Evolutionary conservation across 257 asterid species (phyloP).

Genomic region (Coffea canephora): DNA sequence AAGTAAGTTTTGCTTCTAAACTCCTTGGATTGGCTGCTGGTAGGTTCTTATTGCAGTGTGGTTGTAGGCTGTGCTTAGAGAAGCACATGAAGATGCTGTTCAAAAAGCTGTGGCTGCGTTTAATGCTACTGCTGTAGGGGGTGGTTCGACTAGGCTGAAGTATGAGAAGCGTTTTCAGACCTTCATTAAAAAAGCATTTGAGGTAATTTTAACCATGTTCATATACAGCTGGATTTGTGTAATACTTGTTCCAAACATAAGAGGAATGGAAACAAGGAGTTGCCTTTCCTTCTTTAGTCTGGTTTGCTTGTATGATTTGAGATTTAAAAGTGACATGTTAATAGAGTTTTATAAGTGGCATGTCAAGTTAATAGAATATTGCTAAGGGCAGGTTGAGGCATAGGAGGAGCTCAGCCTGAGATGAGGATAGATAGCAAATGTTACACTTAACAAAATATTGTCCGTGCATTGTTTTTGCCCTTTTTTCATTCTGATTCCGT

Average conservation of each 20-base stretch:
- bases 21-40: slow-evolving; percentile 3
- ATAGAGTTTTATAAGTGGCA: neutral
- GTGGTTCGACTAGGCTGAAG: slow-evolving; percentile 75
- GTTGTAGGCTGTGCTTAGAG: slow-evolving; percentile 79
- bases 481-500: too few species aligned
- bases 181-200: slow-evolving; percentile 83
- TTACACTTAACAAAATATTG: neutral
- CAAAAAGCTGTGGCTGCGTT: slow-evolving; percentile 74
- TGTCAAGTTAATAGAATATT: neutral
- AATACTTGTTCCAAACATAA: neutral
- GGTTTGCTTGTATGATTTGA: neutral
- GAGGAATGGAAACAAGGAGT: neutral
- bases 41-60: slow-evolving; percentile 27
- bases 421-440: neutral
- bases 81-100: slow-evolving; percentile 91
- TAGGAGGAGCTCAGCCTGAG: neutral
- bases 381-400: neutral
- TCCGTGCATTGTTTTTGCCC: neutral
- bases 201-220: slow-evolving; percentile 44
- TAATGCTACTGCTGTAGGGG: slow-evolving; percentile 82
- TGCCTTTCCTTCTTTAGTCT: neutral
- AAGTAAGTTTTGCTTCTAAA: slow-evolving; percentile 51
- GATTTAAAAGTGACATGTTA: neutral
- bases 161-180: slow-evolving; percentile 82
- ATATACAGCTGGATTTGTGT: neutral